A percentile compares a stretch with the other conserved stretches of the same genome.
phyloP scores from a whole-genome alignment of 2,329 filamentous ascomycete species.

The Cercospora sp. region DNA sequence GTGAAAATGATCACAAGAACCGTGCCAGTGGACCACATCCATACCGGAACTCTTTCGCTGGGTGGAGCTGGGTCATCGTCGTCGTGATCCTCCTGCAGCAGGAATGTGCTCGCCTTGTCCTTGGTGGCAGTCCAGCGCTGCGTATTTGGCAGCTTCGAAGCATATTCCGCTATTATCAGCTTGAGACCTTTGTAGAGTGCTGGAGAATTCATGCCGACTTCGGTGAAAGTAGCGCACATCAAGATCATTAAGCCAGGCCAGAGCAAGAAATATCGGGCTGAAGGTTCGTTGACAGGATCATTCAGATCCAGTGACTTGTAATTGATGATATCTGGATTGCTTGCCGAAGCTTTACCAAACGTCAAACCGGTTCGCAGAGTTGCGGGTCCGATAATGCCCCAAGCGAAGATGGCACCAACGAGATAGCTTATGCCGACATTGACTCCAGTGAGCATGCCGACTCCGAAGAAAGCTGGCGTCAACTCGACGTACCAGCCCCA shows the following conservation, averaged over 20 bases:
- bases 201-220: slow-evolving; percentile 20
- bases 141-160: slow-evolving; percentile 7
- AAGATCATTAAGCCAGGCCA: slow-evolving; percentile 51
- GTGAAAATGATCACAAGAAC: slow-evolving; percentile 38
- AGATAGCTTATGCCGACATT: slow-evolving; percentile 61
- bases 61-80: slow-evolving; percentile 52
- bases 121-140: slow-evolving; percentile 4
- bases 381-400: slow-evolving; percentile 57
- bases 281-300: slow-evolving; percentile 37
- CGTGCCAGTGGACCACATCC: slow-evolving; percentile 54
- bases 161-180: slow-evolving; percentile 10
- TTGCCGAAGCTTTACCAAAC: slow-evolving; percentile 40
- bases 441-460: slow-evolving; percentile 58
- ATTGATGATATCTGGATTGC: slow-evolving; percentile 39
- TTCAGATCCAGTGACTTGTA: slow-evolving; percentile 39
- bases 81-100: slow-evolving; percentile 26
- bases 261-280: slow-evolving; percentile 51
- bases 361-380: slow-evolving; percentile 54
- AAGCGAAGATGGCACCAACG: slow-evolving; percentile 55
- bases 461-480: slow-evolving; percentile 62
- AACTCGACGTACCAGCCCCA: slow-evolving; percentile 63
- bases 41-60: slow-evolving; percentile 49
- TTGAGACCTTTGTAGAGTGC: slow-evolving; percentile 18
- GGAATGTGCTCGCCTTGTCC: slow-evolving; percentile 11
- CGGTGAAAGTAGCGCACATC: slow-evolving; percentile 46